These are phyloP conservation scores for Pulveroboletus sp. DNA, from an alignment of 768 basidiomycete genomes.

Conservation along the genomic window DNA sequence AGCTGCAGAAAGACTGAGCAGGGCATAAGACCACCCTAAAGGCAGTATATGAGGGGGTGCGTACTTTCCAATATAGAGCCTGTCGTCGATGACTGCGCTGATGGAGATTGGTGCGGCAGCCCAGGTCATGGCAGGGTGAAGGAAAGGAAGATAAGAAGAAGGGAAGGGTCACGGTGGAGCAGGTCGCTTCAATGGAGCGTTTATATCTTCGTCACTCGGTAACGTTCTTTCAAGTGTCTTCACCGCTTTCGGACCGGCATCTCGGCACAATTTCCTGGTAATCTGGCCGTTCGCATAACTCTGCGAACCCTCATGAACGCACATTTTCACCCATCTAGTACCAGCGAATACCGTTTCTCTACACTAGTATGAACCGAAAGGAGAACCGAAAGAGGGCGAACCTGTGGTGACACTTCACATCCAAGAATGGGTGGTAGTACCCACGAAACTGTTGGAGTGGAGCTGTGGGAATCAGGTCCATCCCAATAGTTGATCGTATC, in stretches of 20 bases:
- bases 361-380: too few species aligned
- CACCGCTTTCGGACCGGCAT: slow-evolving; percentile 13
- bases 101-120: slow-evolving; percentile 25
- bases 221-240: not conserved
- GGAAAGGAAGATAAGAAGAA: not conserved
- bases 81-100: slow-evolving; percentile 28
- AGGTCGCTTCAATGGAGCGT: slow-evolving; percentile 3
- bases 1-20: slow-evolving; percentile 30
- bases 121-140: slow-evolving; percentile 26
- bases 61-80: slow-evolving; percentile 37
- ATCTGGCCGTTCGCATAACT: not conserved
- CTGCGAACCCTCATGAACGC: not conserved
- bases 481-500: too few species aligned
- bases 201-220: slow-evolving; percentile 18
- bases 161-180: slow-evolving; percentile 15
- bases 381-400: too few species aligned
- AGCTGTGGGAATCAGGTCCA: too few species aligned
- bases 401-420: too few species aligned
- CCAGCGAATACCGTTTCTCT: too few species aligned
- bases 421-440: too few species aligned
- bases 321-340: too few species aligned
- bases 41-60: slow-evolving; percentile 1
- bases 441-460: too few species aligned
- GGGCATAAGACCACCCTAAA: not conserved
- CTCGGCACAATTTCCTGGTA: slow-evolving; percentile 16